Conservation (phyloP, 176 grass and related monocot genomes). For the Cenchrus americanus region DNA sequence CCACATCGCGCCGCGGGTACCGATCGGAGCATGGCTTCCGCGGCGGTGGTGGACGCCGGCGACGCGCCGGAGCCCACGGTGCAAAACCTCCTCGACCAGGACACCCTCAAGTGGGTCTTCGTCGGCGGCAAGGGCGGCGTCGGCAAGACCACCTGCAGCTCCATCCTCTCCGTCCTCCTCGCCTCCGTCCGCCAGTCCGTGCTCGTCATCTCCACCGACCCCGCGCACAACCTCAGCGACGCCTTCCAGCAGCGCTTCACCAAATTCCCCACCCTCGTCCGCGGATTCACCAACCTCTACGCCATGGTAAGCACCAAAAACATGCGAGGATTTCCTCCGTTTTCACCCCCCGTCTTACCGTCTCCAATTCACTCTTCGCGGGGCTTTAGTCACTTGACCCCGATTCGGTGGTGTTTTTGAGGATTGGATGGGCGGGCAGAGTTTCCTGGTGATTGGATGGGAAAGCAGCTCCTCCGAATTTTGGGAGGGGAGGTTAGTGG, state of each 20-base stretch:
- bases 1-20: conserved; percentile 7
- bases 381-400: neutral
- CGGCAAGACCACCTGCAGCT: conserved; percentile 98
- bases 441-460: conserved; percentile 1
- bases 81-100: conserved; percentile 91
- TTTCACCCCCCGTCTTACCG: neutral
- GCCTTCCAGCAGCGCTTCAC: conserved; percentile 99
- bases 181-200: conserved; percentile 84
- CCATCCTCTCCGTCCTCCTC: conserved; percentile 91
- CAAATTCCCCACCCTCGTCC: conserved; percentile 98
- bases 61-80: conserved; percentile 73
- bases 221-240: conserved; percentile 98
- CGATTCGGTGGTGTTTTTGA: conserved; percentile 8
- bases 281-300: conserved; percentile 94
- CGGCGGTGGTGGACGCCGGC: conserved; percentile 48
- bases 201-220: conserved; percentile 99
- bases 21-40: conserved; percentile 39
- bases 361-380: neutral
- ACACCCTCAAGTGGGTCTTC: conserved; percentile 97
- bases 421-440: conserved; percentile 20
- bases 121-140: conserved; percentile 99
- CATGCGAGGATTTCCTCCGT: neutral
- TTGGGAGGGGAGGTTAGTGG: neutral
- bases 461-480: conserved; percentile 12
- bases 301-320: conserved; percentile 68